Evolutionary conservation across 768 basidiomycete species (phyloP), one percentile per base, ranked within the genome.

Genomic region (Rhizopogon salebrosus): DNA sequence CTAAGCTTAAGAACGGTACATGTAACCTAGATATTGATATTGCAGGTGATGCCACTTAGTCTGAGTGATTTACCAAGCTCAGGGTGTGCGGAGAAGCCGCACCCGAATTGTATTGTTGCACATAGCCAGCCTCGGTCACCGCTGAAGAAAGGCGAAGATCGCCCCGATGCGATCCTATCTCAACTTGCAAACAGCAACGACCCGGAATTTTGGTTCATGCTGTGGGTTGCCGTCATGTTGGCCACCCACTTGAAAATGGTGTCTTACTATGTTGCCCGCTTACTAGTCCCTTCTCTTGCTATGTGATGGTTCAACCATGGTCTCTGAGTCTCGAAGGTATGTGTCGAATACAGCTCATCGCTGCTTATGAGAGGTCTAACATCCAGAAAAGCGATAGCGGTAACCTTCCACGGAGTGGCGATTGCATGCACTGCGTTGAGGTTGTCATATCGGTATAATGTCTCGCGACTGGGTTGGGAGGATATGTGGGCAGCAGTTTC

Each of bases 391-490:
- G 64, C 58, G 26, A 37, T 61, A 39, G 54, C 55, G 4, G 45
- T 41, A 22, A 22, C 23, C 6, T 60, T 59, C 18, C 65, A 67
- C 5, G 16, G 53, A 3, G 39, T 61, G 1, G 64, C 67, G 22
- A 58, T 69, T 16, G 39, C 49, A 18, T 50, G 56, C 49, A 69
- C 66, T 11, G 6, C 55, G 3, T 60, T 67, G 18, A 56, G 62
- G 45, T 13, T 69, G 10, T 3, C 16, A 6, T 62, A 62, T 51
- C 59, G 63, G 20, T 60, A 57, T 57, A 41, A 56, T 38, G 57
- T 54, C 41, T 23, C 51, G 3, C 48, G 38, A 22, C 61, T 69
- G 26, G 60, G 67, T 60, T 68, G 65, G 67, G 66, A 69, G 35
- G 67, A 68, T 26, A 52, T 41, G 3, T 62, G 56, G 57, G 63